Base-by-base conservation (phyloP, 1,139 yeast species). In the Candida buenavistaensis region DNA sequence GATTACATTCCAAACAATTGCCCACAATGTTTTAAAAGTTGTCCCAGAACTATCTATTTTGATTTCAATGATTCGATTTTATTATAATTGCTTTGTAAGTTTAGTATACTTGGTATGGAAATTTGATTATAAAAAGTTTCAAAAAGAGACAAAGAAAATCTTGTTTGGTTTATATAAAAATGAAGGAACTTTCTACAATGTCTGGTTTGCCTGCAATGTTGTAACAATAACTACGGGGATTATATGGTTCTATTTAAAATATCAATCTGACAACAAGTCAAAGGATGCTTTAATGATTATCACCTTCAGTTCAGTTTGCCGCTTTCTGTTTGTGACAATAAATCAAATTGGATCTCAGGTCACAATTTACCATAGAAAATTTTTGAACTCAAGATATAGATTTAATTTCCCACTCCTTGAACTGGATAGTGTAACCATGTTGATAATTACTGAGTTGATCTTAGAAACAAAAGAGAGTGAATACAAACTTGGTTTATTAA, bases 361-460 rank as follows among this genome's bases (percentile, higher is more conserved):
- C n/a, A n/a, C n/a, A n/a, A n/a, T n/a, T n/a, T n/a, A n/a, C n/a
- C n/a, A n/a, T n/a, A n/a, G n/a, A n/a, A n/a, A n/a, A n/a, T 25
- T 22, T 24, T 15, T 24, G 10, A 9, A 16, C 10, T 27, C 39
- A 9, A 26, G 33, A 26, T 29, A 30, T 22, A 27, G 27, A 14
- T 17, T 23, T 3, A 22, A 24, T 14, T 32, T 29, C 5, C 36
- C 37, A 14, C 19, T 41, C 10, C 5, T 32, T 12, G 32, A 30
- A 20, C 22, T 33, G 14, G 46, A 44, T 24, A 36, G 30, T 22
- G 38, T 41, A 5, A 37, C 38, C 8, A 41, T 44, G 44, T 30
- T 44, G 8, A 20, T 44, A 3, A 32, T 35, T 7, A 12, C 41
- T 3, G 33, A 36, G 13, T 36, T 41, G 22, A 32, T 41, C 13